Evolutionary conservation across 805 yeast genomes (phyloP), one percentile per base, ranked within the genome.

Genomic region (Candida boleticola): DNA sequence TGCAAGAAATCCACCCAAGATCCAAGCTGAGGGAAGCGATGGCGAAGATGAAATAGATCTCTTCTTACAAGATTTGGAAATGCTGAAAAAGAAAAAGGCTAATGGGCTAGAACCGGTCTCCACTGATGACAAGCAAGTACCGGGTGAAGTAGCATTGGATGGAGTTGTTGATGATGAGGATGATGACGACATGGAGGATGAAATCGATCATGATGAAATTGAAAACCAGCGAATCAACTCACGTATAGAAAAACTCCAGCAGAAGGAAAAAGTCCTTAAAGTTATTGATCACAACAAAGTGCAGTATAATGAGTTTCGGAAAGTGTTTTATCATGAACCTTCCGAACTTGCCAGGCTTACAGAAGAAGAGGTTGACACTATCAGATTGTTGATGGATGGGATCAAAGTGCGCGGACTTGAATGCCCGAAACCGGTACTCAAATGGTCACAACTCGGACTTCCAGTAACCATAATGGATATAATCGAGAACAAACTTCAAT

Each of bases 361-460:
- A 0, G 66, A 64, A 0, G 79, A 74, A 29, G 89, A 86, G 38
- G 80, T 83, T 1, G 72, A 71, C 1, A 71, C 68, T 5, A 53
- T 83, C 5, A 60, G 93, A 36, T 51, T 73, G 13, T 55, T 55
- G 9, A 54, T 80, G 33, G 89, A 82, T 45, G 83, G 84, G n/a
- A 81, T 89, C 25, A 76, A 76, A 37, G 79, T 87, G 2, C 62
- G 77, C 38, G 95, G 95, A 0, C 47, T 52, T 0, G 57, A 68
- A 31, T 73, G 79, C 32, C 82, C 84, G 1, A 69, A 71, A 20
- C 97, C 97, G 0, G 77, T 89, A 0, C 53, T 73, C 31, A 77
- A 78, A 41, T 92, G 97, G 95, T 71, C 85, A 2, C 92, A 88
- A 47, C 66, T 89, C 42, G 96, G 96, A 0, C 67, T 93, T 1